Conservation (phyloP, 345 rosid species). For the Euphorbia peplus region DNA sequence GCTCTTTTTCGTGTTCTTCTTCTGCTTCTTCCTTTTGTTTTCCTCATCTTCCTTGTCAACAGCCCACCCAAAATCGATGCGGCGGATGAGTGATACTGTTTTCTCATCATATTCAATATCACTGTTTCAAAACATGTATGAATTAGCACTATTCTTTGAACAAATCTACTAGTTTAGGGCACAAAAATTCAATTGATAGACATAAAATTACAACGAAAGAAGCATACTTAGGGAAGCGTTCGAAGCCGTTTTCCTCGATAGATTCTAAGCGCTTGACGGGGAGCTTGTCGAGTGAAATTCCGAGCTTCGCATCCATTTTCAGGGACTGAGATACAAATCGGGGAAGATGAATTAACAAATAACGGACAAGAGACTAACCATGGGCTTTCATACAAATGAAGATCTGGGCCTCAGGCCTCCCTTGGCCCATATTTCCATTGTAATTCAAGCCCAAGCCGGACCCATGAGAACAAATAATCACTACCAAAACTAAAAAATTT, state of each 20-base stretch:
- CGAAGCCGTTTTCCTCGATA: slow-evolving; percentile 79
- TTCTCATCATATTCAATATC: slow-evolving; percentile 78
- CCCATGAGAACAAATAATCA: too few relatives aligned
- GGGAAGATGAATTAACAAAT: too few relatives aligned
- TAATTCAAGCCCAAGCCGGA: too few relatives aligned
- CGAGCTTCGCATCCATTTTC: slow-evolving; percentile 57
- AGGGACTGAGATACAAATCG: too few relatives aligned
- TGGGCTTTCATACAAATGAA: too few relatives aligned
- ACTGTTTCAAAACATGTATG: slow-evolving; percentile 27
- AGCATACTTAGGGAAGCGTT: slow-evolving; percentile 71
- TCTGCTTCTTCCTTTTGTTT: slow-evolving; percentile 50
- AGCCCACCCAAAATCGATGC: slow-evolving; percentile 91
- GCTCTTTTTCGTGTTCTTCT: slow-evolving; percentile 43
- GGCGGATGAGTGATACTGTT: slow-evolving; percentile 66
- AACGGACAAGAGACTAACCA: too few relatives aligned
- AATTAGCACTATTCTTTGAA: background rate
- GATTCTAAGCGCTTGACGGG: slow-evolving; percentile 73
- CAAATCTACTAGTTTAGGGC: too few relatives aligned
- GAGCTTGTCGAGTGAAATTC: slow-evolving; percentile 79
- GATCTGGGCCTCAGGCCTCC: too few relatives aligned
- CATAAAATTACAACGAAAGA: background rate
- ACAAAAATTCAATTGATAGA: too few relatives aligned
- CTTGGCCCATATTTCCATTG: too few relatives aligned
- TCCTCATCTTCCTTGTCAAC: slow-evolving; percentile 64
- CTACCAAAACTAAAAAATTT: too few relatives aligned